These are phyloP conservation scores for Debaryomyces fabryi DNA, from an alignment of 1,139 yeast genomes.

Conservation along the genomic window DNA sequence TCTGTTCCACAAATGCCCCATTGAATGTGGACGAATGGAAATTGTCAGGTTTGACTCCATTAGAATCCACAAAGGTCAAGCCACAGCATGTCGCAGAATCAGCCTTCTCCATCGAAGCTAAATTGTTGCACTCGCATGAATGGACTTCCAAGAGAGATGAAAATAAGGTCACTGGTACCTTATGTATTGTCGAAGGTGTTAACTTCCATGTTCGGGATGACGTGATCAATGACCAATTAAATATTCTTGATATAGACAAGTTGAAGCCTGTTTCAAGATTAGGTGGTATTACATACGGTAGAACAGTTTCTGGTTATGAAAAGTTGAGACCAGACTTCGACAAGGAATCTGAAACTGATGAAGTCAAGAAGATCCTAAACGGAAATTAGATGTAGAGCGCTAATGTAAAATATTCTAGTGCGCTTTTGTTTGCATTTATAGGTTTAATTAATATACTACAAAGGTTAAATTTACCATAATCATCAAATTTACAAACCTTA, in stretches of 20 bases:
- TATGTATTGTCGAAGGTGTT: slow-evolving; percentile 56
- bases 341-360: slow-evolving; percentile 15
- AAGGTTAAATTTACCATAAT: background rate
- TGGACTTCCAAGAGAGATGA: slow-evolving; percentile 47
- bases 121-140: slow-evolving; percentile 45
- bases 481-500: no score
- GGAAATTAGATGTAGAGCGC: slow-evolving; percentile 4
- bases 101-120: slow-evolving; percentile 62
- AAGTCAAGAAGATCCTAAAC: slow-evolving; percentile 3
- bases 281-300: slow-evolving; percentile 57
- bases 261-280: slow-evolving; percentile 57
- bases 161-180: slow-evolving; percentile 39
- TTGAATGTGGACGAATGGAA: slow-evolving; percentile 56
- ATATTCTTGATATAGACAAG: slow-evolving; percentile 47
- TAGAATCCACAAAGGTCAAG: slow-evolving; percentile 45
- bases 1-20: slow-evolving; percentile 52
- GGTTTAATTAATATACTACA: background rate
- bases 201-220: slow-evolving; percentile 62
- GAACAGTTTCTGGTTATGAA: slow-evolving; percentile 47
- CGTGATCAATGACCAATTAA: slow-evolving; percentile 43
- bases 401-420: slow-evolving; percentile 5
- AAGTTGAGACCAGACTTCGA: slow-evolving; percentile 43
- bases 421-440: background rate
- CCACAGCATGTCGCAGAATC: slow-evolving; percentile 64
- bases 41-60: slow-evolving; percentile 55